phyloP scores from a whole-genome alignment of 2,329 filamentous ascomycete genomes.

The Fusarium tricinctum region DNA sequence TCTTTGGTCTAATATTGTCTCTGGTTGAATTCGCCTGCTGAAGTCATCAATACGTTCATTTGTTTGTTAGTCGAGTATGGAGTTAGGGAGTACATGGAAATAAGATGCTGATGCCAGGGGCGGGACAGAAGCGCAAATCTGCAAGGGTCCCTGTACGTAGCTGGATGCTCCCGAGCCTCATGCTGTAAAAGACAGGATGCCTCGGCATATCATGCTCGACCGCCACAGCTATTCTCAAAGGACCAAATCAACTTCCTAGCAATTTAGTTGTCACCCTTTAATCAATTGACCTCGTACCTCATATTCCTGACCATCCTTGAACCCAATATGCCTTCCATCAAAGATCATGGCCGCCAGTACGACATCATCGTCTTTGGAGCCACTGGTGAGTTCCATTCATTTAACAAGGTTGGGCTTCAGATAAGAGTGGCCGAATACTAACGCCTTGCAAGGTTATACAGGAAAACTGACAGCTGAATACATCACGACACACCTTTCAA shows the following conservation, averaged over 20 bases:
- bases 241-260: neutral
- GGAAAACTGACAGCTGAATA: constrained; percentile 83
- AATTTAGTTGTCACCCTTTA: neutral
- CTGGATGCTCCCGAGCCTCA: neutral
- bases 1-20: neutral
- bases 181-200: constrained; percentile 33
- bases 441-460: constrained; percentile 76
- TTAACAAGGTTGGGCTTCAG: neutral
- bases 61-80: constrained; percentile 2
- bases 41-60: neutral
- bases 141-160: constrained; percentile 12
- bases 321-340: constrained; percentile 59
- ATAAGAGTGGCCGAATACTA: constrained; percentile 13
- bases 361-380: constrained; percentile 71
- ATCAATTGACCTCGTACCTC: neutral
- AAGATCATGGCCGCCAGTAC: constrained; percentile 67
- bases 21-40: neutral
- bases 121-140: constrained; percentile 3
- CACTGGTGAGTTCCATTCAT: constrained; percentile 60
- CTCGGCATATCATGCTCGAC: constrained; percentile 2
- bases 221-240: neutral
- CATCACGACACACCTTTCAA: constrained; percentile 77
- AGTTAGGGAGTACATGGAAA: neutral
- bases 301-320: neutral
- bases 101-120: constrained; percentile 37